Conservation (phyloP, 2,329 filamentous ascomycete genomes). For the Leptographium wingfieldii region DNA sequence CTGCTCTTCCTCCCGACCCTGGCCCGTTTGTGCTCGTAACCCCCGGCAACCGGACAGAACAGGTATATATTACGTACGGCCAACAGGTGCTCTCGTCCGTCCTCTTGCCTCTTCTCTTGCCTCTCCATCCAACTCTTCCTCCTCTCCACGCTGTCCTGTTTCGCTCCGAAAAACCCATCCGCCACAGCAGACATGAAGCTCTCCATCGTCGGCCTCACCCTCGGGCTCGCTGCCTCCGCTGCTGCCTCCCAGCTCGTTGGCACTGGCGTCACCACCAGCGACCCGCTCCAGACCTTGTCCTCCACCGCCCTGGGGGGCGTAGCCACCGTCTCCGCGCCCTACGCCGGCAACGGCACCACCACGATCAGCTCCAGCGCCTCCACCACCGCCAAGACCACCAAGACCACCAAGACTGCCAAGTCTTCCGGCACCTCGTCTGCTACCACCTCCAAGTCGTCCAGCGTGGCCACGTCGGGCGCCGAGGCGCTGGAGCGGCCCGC, state of each 20-base stretch:
- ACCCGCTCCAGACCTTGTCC: background rate
- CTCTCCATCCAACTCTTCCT: background rate
- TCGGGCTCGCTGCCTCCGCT: background rate
- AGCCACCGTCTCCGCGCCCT: background rate
- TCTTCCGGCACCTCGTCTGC: background rate
- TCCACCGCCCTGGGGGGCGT: background rate
- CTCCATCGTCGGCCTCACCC: background rate
- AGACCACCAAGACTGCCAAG: background rate
- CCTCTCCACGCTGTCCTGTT: too few species aligned
- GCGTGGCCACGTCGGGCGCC: constrained; percentile 13
- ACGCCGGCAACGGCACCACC: background rate
- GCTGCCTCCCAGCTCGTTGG: background rate
- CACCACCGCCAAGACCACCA: background rate
- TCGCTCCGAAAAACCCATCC: too few species aligned
- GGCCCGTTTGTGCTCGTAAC: background rate
- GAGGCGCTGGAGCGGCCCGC: constrained; percentile 10
- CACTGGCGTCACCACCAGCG: background rate
- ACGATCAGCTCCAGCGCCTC: background rate
- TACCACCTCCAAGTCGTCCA: constrained; percentile 1
- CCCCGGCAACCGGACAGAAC: background rate
- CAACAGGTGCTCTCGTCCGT: background rate
- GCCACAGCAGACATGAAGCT: background rate
- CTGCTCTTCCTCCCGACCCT: too few species aligned
- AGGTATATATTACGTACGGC: background rate
- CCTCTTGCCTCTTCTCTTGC: background rate